Evolutionary conservation across 148 eudicot genomes (phyloP).

Genomic region (Chenopodium quinoa): DNA sequence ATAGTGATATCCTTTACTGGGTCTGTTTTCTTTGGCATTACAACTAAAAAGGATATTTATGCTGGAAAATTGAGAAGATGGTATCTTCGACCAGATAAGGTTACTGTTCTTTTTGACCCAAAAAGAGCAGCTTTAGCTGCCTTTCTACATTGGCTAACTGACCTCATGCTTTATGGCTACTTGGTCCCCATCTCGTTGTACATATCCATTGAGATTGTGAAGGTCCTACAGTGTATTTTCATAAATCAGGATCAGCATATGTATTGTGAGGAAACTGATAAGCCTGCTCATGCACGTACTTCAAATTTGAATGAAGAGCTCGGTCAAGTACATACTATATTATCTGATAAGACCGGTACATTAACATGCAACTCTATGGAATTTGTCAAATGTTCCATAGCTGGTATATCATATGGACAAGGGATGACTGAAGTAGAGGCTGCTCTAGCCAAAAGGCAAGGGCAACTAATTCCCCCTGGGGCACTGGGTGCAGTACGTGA

Average conservation of each 20-base stretch:
- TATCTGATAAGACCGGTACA: slow-evolving; percentile 53
- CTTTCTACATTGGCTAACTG: slow-evolving; percentile 44
- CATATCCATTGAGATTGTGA: slow-evolving; percentile 47
- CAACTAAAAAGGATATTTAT: slow-evolving; percentile 34
- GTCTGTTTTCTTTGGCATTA: slow-evolving; percentile 46
- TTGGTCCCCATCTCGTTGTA: slow-evolving; percentile 52
- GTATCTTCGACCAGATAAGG: slow-evolving; percentile 51
- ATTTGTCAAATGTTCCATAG: slow-evolving; percentile 50
- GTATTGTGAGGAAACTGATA: slow-evolving; percentile 43
- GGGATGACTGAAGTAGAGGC: slow-evolving; percentile 52
- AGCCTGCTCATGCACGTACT: slow-evolving; percentile 49
- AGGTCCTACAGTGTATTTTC: slow-evolving; percentile 45
- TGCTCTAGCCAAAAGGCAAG: slow-evolving; percentile 38
- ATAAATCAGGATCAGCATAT: slow-evolving; percentile 45
- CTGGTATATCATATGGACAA: slow-evolving; percentile 46
- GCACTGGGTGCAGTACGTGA: slow-evolving; percentile 12
- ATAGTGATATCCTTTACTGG: slow-evolving; percentile 38
- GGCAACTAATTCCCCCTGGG: slow-evolving; percentile 14
- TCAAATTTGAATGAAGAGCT: slow-evolving; percentile 54
- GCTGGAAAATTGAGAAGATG: slow-evolving; percentile 35
- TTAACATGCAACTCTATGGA: slow-evolving; percentile 59
- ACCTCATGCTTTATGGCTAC: slow-evolving; percentile 50
- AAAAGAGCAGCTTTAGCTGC: slow-evolving; percentile 40
- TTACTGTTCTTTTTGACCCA: slow-evolving; percentile 37
- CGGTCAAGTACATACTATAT: slow-evolving; percentile 52